Conservation (phyloP, 495 filamentous ascomycete species). For the Cairneyella variabilis region DNA sequence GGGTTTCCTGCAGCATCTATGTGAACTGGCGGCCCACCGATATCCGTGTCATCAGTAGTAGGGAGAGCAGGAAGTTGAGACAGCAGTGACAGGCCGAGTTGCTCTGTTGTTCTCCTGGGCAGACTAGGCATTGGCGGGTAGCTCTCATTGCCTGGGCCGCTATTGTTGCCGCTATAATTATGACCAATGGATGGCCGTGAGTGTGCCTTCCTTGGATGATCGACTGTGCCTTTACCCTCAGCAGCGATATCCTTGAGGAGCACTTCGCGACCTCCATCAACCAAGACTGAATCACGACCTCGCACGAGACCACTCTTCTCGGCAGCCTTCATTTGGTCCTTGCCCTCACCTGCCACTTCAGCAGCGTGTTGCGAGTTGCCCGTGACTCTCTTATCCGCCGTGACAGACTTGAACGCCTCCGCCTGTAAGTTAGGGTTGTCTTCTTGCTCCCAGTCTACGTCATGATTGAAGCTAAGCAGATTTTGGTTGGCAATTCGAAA, state of each 20-base stretch:
- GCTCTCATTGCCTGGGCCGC: conserved; percentile 35
- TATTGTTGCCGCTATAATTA: conserved; percentile 16
- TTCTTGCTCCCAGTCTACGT: conserved; percentile 42
- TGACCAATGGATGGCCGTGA: conserved; percentile 18
- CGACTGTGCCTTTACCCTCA: conserved; percentile 57
- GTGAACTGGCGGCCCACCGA: conserved; percentile 56
- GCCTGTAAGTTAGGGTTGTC: conserved; percentile 34
- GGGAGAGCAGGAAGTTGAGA: conserved; percentile 66
- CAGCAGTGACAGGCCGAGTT: conserved; percentile 55
- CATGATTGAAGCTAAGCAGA: conserved; percentile 80
- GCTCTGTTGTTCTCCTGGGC: conserved; percentile 44
- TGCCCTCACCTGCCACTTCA: conserved; percentile 74
- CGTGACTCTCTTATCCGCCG: conserved; percentile 60
- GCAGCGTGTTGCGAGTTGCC: conserved; percentile 61
- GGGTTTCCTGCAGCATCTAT: conserved; percentile 16
- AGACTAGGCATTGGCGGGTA: conserved; percentile 49
- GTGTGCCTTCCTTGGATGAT: conserved; percentile 41
- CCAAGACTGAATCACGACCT: conserved; percentile 64
- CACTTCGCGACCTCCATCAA: conserved; percentile 57
- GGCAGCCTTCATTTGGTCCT: conserved; percentile 62
- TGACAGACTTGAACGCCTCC: conserved; percentile 43
- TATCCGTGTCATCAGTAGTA: conserved; percentile 71
- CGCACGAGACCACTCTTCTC: conserved; percentile 49
- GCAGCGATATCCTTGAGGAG: conserved; percentile 53
- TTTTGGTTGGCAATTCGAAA: conserved; percentile 37